These are phyloP conservation scores for Debaryomyces sp. DNA, from an alignment of 1,139 yeast genomes.

Conservation along the genomic window DNA sequence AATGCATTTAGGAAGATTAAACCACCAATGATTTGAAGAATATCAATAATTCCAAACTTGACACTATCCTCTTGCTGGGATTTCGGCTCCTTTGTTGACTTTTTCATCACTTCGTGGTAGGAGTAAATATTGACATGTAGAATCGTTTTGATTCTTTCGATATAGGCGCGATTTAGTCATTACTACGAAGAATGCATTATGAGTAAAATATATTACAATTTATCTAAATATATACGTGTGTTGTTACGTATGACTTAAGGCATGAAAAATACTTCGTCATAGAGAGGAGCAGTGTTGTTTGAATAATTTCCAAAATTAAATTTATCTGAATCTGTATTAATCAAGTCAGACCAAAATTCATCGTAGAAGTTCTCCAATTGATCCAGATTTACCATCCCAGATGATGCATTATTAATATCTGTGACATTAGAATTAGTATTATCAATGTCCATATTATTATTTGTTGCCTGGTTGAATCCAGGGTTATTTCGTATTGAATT, in stretches of 20 bases:
- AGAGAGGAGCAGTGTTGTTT: slow-evolving; percentile 14
- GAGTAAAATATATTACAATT: not conserved
- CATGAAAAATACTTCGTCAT: slow-evolving; percentile 37
- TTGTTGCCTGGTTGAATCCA: not conserved
- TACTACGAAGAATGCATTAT: not conserved
- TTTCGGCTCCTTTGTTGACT: not conserved
- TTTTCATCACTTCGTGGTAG: not conserved
- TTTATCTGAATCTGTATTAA: slow-evolving; percentile 38
- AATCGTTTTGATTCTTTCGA: not conserved
- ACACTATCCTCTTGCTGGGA: not conserved
- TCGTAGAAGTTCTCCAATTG: slow-evolving; percentile 37
- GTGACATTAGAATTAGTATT: not conserved
- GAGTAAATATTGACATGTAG: not conserved
- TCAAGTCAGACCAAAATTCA: slow-evolving; percentile 48
- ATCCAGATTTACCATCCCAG: slow-evolving; percentile 13
- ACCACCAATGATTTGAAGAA: slow-evolving; percentile 50
- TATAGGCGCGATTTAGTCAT: not conserved
- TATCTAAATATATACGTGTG: not conserved
- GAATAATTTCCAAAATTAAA: slow-evolving; percentile 37
- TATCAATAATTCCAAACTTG: slow-evolving; percentile 37
- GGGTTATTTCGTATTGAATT: not conserved
- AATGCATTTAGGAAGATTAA: slow-evolving; percentile 49
- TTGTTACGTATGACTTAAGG: slow-evolving; percentile 7
- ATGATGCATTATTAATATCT: not conserved
- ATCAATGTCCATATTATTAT: not conserved